Evolutionary conservation across 768 basidiomycete genomes (phyloP), one percentile per base, ranked within the genome.

Genomic region (Leucosporidium creatinivorum): DNA sequence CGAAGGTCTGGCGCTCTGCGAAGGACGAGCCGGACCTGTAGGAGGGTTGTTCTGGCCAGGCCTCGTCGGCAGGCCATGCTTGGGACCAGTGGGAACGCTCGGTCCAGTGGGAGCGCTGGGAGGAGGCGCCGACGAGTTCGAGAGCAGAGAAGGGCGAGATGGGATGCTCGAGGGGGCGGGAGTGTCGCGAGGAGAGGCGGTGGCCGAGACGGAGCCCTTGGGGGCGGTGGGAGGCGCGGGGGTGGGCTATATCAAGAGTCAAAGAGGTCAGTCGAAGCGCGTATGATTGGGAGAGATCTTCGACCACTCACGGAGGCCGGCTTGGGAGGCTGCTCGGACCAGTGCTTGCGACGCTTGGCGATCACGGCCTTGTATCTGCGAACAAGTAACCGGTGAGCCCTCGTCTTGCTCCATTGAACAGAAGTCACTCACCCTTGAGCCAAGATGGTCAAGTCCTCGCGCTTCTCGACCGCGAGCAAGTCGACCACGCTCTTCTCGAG

Each of bases 401-500:
- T 5, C 0, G 15, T 26, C 7, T 33, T 9, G n/a, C 39, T 44
- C 15, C 8, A 44, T 10, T 12, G 12, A n/a, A n/a, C n/a, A n/a
- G n/a, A n/a, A 44, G 8, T 13, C 3, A 65, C 63, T 60, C 30
- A 77, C 76, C 76, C 76, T 30, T 74, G 74, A 4, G 74, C 69
- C 7, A 77, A 57, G 13, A 77, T 71, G 36, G 73, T 76, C 62
- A 79, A 63, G 61, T 78, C 78, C 55, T 78, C 76, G 33, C 92
- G 85, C 69, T 87, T 85, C 78, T 94, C 92, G 26, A 80, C 84
- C 73, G 86, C 85, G 26, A 90, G 73, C 70, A 90, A 61, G 7
- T 59, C 62, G 13, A 30, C 51, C n/a, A 75, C 68, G 18, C 50
- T 48, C 31, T 44, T 56, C 49, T 67, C 49, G 33, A 76, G 84